Conservation (phyloP, 1,284 basidiomycete species). For the Tylopilus sp. region DNA sequence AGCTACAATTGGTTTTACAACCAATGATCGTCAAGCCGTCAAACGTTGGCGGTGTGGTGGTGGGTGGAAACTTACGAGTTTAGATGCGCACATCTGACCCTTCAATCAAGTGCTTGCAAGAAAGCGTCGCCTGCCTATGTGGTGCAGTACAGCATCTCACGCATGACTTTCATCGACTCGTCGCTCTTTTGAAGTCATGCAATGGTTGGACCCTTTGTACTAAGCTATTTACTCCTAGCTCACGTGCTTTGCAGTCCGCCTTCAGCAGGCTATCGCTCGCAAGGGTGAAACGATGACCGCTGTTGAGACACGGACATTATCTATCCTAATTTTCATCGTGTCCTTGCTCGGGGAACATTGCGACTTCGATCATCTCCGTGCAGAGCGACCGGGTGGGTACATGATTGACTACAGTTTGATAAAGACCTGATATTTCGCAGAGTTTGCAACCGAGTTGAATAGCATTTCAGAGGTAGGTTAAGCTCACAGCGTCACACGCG, state of each 20-base stretch:
- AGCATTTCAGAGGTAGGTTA: conserved; percentile 52
- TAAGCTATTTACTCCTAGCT: neutral
- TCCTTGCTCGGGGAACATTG: conserved; percentile 86
- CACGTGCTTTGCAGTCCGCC: conserved; percentile 39
- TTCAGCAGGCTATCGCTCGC: conserved; percentile 51
- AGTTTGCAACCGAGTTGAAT: conserved; percentile 56
- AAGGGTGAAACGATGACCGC: conserved; percentile 32
- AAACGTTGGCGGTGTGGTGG: conserved; percentile 58
- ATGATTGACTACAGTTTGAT: neutral
- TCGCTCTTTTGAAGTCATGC: conserved; percentile 78
- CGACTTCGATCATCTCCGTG: conserved; percentile 76
- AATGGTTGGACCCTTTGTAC: conserved; percentile 50
- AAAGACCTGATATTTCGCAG: conserved; percentile 29
- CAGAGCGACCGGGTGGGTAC: conserved; percentile 50
- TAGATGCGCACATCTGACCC: neutral
- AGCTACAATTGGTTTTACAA: conserved; percentile 76
- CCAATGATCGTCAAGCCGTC: conserved; percentile 86
- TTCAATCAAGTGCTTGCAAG: conserved; percentile 67
- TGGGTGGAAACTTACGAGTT: conserved; percentile 33
- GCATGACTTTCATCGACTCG: conserved; percentile 74
- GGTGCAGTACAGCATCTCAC: conserved; percentile 82
- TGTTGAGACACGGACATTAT: conserved; percentile 42
- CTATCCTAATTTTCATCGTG: conserved; percentile 77
- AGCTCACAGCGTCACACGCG: neutral
- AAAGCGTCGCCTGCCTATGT: conserved; percentile 90